These are phyloP conservation scores for Clarireedia homoeocarpa DNA, from an alignment of 2,329 filamentous ascomycete genomes.

Conservation along the genomic window DNA sequence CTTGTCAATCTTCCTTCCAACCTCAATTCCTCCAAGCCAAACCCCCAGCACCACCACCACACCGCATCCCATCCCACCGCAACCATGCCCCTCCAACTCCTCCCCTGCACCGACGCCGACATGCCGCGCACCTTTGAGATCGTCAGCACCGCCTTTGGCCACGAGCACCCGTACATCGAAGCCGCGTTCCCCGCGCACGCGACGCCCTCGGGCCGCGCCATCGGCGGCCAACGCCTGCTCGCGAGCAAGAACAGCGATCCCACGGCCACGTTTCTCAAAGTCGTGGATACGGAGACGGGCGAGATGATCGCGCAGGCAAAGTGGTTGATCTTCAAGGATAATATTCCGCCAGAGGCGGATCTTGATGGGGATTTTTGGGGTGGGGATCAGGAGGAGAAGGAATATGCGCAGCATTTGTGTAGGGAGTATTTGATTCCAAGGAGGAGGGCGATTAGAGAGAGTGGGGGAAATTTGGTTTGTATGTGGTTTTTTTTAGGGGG, in stretches of 20 bases:
- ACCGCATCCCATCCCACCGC: neutral
- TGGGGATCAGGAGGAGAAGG: neutral
- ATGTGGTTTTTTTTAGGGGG: neutral
- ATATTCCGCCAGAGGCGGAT: neutral
- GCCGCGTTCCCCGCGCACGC: neutral
- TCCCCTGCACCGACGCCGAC: neutral
- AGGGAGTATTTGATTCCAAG: neutral
- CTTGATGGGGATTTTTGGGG: neutral
- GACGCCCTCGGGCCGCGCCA: neutral
- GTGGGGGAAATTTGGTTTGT: neutral
- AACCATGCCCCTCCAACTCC: neutral
- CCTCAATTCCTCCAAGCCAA: no score
- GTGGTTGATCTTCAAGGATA: neutral
- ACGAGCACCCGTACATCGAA: neutral
- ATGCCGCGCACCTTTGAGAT: neutral
- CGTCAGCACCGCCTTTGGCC: neutral
- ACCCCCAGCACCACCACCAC: no score
- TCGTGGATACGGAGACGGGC: neutral
- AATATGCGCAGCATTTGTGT: neutral
- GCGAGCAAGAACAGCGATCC: neutral
- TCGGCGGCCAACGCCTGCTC: neutral
- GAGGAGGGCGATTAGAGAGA: neutral
- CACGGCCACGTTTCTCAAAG: neutral
- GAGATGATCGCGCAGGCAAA: neutral
- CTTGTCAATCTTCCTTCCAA: no score